A percentile compares a stretch with the other conserved stretches of the same genome.
Evolutionary conservation across 768 basidiomycete species (phyloP).

Genomic region (Termitomyces sp.): DNA sequence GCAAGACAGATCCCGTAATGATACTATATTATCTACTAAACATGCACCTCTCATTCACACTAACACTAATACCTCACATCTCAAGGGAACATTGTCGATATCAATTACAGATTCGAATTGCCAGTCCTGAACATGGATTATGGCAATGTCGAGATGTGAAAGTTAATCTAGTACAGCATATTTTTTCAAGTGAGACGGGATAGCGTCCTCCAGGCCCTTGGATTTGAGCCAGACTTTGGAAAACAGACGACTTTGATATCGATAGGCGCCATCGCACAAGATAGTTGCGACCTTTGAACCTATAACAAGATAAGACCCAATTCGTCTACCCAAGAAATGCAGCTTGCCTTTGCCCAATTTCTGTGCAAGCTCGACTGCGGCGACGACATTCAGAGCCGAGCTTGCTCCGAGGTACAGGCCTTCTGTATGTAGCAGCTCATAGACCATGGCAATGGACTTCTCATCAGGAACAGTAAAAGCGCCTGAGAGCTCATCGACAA

Average conservation of each 20-base stretch:
- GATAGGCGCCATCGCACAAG: slow-evolving; percentile 92
- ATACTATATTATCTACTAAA: slow-evolving; percentile 12
- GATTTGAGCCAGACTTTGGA: slow-evolving; percentile 86
- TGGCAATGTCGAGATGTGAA: not conserved
- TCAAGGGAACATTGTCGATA: slow-evolving; percentile 2
- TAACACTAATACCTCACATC: not conserved
- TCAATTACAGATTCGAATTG: not conserved
- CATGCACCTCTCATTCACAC: slow-evolving; percentile 12
- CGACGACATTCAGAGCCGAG: slow-evolving; percentile 91
- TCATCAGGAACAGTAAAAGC: slow-evolving; percentile 84
- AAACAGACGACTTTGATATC: slow-evolving; percentile 95
- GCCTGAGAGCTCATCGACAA: slow-evolving; percentile 73
- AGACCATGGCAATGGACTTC: slow-evolving; percentile 90
- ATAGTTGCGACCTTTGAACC: slow-evolving; percentile 85
- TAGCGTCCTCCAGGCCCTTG: slow-evolving; percentile 71
- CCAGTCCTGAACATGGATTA: not conserved
- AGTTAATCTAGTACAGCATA: slow-evolving; percentile 78
- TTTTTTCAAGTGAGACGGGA: slow-evolving; percentile 82
- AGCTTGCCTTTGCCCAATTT: slow-evolving; percentile 73
- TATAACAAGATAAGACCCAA: slow-evolving; percentile 20
- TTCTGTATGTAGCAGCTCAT: slow-evolving; percentile 85
- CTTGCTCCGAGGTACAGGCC: slow-evolving; percentile 94
- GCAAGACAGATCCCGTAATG: slow-evolving; percentile 2
- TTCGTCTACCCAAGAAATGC: not conserved
- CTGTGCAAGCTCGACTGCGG: slow-evolving; percentile 82